phyloP scores from a whole-genome alignment of 192 early-diverging fungal species.

The Coemansia sp. region DNA sequence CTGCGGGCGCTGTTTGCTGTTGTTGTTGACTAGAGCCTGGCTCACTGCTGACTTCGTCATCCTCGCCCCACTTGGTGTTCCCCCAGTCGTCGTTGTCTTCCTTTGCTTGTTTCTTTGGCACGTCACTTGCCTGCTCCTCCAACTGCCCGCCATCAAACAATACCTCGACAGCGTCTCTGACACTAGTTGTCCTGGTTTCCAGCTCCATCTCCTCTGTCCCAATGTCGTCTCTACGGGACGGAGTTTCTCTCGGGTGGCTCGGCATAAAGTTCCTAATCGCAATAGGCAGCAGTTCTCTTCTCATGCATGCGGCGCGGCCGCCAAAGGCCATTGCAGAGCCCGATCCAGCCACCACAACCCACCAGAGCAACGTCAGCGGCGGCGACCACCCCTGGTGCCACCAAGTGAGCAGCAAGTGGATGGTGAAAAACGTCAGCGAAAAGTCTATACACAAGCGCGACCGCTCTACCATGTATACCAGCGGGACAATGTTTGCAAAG shows the following conservation, averaged over 20 bases:
- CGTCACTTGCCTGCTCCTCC: background rate
- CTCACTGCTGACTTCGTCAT: background rate
- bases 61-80: constrained; percentile 24
- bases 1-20: background rate
- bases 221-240: background rate
- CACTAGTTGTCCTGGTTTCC: background rate
- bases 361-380: constrained; percentile 27
- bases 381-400: constrained; percentile 28
- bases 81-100: constrained; percentile 15
- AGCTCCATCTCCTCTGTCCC: constrained; percentile 35
- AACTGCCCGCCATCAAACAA: constrained; percentile 18
- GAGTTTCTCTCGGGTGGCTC: constrained; percentile 16
- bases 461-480: constrained; percentile 52
- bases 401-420: constrained; percentile 44
- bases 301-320: constrained; percentile 41
- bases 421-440: constrained; percentile 35
- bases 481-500: constrained; percentile 27
- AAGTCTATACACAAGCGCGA: constrained; percentile 53
- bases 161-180: constrained; percentile 8
- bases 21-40: background rate
- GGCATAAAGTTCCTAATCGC: constrained; percentile 43
- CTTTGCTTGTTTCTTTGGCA: background rate
- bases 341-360: constrained; percentile 3
- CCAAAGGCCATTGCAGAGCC: constrained; percentile 32
- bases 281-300: constrained; percentile 51